Conservation (phyloP, 2,329 filamentous ascomycete species). For the Teratosphaeria gauchensis region DNA sequence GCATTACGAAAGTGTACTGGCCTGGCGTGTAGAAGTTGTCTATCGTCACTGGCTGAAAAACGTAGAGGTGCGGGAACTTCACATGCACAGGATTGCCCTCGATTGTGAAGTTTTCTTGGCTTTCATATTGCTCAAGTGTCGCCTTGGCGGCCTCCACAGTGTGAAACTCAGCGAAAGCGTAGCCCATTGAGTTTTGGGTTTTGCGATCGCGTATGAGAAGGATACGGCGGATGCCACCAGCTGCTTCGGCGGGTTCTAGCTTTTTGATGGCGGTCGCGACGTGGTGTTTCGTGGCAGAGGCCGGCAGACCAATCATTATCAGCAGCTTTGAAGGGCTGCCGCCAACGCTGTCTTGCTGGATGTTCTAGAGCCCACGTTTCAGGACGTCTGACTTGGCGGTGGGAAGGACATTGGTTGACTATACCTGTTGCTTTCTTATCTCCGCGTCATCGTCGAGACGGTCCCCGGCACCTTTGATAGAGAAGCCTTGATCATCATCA, state of each 20-base stretch:
- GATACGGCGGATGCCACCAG: constrained; percentile 63
- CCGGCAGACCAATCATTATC: background rate
- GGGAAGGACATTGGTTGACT: background rate
- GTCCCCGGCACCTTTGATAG: background rate
- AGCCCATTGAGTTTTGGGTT: constrained; percentile 65
- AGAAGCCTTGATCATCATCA: background rate
- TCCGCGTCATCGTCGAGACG: background rate
- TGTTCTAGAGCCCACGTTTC: background rate
- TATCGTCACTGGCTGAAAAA: constrained; percentile 66
- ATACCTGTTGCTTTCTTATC: background rate
- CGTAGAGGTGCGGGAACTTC: constrained; percentile 72
- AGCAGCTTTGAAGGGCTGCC: background rate
- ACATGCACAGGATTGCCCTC: constrained; percentile 61
- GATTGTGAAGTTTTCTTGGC: constrained; percentile 68
- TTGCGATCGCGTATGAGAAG: constrained; percentile 65
- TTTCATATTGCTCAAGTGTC: constrained; percentile 53
- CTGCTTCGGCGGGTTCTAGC: constrained; percentile 45
- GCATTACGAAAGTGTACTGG: constrained; percentile 9
- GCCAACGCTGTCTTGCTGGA: background rate
- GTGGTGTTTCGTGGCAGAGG: constrained; percentile 55
- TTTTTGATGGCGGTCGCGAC: constrained; percentile 65
- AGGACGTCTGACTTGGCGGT: background rate
- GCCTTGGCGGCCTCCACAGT: constrained; percentile 63
- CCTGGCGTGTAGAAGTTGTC: constrained; percentile 37
- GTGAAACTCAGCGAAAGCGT: constrained; percentile 76